Evolutionary conservation across 768 basidiomycete genomes (phyloP), one percentile per base, ranked within the genome.

Genomic region (Trametes coccinea): DNA sequence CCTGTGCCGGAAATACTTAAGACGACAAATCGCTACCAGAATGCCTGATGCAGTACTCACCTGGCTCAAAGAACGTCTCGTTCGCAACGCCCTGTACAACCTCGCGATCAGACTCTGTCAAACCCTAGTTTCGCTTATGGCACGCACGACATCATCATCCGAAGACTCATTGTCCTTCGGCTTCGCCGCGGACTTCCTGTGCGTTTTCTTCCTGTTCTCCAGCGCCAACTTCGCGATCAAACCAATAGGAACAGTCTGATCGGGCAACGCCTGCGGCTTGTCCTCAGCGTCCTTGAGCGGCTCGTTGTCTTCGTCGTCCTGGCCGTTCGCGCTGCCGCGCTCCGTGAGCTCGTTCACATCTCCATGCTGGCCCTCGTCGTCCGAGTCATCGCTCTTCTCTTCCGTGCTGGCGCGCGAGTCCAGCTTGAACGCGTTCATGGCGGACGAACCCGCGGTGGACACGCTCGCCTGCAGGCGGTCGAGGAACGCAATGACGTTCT

Each of bases 31-130:
- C 22, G 22, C 22, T 22, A 22, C 22, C 22, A 22, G 22, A 22
- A 22, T 22, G 22, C 22, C 22, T 22, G 22, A 39, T 44, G 53
- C 31, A 29, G 33, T 17, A 67, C 75, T 56, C 57, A 87, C 90
- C 90, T 50, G 91, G 91, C 81, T 83, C 80, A 76, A 92, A 93
- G 69, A 87, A 93, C 52, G 80, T 84, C 69, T 84, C 87, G 71
- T 89, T 92, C 34, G 92, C 92, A 22, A 92, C 86, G 22, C 92
- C 91, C 88, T 90, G 69, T 43, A 60, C 51, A 52, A 47, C 56
- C 11, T 39, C 44, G 53, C 71, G 54, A 70, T 53, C 59, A 54
- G 52, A 45, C 40, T 10, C 50, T 27, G 1, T 1, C 8, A 6
- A 30, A 5, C 10, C 1, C 3, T 6, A 7, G 4, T 17, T 30